phyloP scores from a whole-genome alignment of 805 yeast genomes.

The Candida suzukii region DNA sequence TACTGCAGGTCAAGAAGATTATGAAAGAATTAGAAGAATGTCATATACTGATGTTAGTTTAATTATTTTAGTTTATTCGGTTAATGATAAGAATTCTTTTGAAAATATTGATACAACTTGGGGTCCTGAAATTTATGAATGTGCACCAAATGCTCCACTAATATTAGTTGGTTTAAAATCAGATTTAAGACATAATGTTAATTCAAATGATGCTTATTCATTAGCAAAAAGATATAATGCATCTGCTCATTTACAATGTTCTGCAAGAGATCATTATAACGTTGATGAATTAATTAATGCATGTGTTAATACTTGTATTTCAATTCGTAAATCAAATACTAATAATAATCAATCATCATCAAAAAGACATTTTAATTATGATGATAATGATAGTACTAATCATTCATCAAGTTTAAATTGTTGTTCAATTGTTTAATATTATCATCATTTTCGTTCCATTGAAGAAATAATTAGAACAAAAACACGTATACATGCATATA shows the following conservation, averaged over 20 bases:
- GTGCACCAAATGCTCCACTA: conserved; percentile 74
- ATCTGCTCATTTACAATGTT: conserved; percentile 67
- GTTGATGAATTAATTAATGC: conserved; percentile 59
- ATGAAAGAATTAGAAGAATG: conserved; percentile 71
- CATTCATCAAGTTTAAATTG: conserved; percentile 2
- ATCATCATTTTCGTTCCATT: no score
- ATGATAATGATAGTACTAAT: no score
- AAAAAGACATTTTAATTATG: no score
- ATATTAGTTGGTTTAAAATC: conserved; percentile 77
- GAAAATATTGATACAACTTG: conserved; percentile 74
- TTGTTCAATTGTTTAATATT: conserved; percentile 7
- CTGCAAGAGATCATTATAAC: conserved; percentile 65
- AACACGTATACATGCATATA: no score
- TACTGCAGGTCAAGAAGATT: conserved; percentile 87
- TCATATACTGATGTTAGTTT: conserved; percentile 76
- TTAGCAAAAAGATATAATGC: conserved; percentile 50
- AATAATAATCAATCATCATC: no score
- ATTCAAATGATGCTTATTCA: conserved; percentile 14
- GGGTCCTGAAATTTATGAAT: conserved; percentile 82
- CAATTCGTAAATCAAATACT: background rate
- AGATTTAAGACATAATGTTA: conserved; percentile 38
- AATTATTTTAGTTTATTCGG: conserved; percentile 67
- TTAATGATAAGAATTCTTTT: conserved; percentile 55
- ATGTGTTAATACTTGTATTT: conserved; percentile 26
- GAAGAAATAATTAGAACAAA: no score